These are phyloP conservation scores for Anethum foeniculum DNA, from an alignment of 140 eudicot species.

Conservation along the genomic window DNA sequence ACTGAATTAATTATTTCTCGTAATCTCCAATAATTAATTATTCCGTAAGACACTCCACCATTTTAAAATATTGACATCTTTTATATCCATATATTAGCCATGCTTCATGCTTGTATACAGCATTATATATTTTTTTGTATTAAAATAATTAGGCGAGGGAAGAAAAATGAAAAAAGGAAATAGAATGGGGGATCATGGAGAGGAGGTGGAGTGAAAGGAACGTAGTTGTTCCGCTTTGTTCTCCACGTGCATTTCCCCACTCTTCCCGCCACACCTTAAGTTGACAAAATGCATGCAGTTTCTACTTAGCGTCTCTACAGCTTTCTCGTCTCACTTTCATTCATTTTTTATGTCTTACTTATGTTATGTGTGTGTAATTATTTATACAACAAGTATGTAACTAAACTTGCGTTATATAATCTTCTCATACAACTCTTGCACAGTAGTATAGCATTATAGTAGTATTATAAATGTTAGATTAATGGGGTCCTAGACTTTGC, in stretches of 20 bases:
- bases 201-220: neutral
- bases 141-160: neutral
- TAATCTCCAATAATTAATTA: too few species aligned
- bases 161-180: neutral
- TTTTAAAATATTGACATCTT: too few species aligned
- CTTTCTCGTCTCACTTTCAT: neutral
- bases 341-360: neutral
- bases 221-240: conserved; percentile 3
- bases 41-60: too few species aligned
- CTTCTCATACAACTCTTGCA: neutral
- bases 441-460: neutral
- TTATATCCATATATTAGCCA: too few species aligned
- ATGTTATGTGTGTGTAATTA: too few species aligned
- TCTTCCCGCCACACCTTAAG: conserved; percentile 6
- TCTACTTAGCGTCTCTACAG: neutral
- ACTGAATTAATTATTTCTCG: too few species aligned
- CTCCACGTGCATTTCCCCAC: conserved; percentile 10
- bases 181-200: neutral
- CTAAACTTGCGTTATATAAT: neutral
- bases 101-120: too few species aligned
- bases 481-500: neutral
- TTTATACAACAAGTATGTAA: neutral
- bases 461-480: neutral
- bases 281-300: neutral
- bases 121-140: too few species aligned